Percentiles rank a stretch among this genome's conserved stretches.
Evolutionary conservation across 1,139 yeast genomes (phyloP).

Genomic region (Geotrichum klebahnii): DNA sequence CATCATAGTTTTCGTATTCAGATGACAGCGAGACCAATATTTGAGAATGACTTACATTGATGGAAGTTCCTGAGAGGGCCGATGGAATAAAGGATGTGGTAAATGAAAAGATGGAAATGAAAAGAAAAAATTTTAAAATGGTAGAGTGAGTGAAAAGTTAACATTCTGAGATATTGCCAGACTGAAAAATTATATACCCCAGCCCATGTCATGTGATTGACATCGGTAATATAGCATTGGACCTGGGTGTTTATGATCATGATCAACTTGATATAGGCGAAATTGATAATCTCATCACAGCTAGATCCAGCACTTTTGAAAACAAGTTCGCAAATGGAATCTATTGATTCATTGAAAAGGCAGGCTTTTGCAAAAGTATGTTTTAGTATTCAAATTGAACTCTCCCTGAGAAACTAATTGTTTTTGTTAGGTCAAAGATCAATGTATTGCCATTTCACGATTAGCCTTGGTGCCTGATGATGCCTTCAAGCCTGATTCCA

Average conservation of each 20-base stretch:
- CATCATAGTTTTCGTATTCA: background rate
- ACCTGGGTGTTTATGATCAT: no score
- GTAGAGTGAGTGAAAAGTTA: background rate
- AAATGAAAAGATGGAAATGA: background rate
- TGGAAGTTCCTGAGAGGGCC: background rate
- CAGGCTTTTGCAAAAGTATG: conserved; percentile 13
- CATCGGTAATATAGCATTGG: background rate
- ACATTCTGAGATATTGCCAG: background rate
- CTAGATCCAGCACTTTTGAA: background rate
- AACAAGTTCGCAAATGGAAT: background rate
- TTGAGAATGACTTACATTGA: conserved; percentile 19
- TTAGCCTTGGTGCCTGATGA: conserved; percentile 43
- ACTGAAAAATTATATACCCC: background rate
- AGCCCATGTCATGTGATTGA: conserved; percentile 5
- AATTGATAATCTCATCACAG: background rate
- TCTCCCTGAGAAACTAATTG: background rate
- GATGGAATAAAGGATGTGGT: background rate
- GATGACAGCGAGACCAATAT: conserved; percentile 19
- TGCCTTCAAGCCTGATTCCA: conserved; percentile 36
- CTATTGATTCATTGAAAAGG: background rate
- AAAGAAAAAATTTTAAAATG: background rate
- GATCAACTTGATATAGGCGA: no score
- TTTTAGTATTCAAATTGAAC: background rate
- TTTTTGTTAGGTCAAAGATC: conserved; percentile 20
- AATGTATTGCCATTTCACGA: conserved; percentile 45